A percentile compares a stretch with the other conserved stretches of the same genome.
Evolutionary conservation across 495 filamentous ascomycete genomes (phyloP).

Genomic region (Daldinia loculata): DNA sequence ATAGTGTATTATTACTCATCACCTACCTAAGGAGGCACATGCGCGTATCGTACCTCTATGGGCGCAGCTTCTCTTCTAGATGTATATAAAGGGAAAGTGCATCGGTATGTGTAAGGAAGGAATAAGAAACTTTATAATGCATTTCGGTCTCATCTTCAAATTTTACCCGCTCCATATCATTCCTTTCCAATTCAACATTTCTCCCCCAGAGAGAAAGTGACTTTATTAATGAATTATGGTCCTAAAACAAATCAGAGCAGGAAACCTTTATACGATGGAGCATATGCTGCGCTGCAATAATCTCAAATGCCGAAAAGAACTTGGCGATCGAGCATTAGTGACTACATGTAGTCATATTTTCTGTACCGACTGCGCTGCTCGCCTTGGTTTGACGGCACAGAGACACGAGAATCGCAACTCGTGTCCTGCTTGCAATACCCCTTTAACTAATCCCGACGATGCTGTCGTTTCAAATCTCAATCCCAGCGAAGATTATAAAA

Average conservation of each 20-base stretch:
- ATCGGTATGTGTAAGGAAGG: neutral
- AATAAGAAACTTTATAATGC: neutral
- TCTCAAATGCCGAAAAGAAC: constrained; percentile 76
- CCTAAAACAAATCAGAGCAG: neutral
- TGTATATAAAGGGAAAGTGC: neutral
- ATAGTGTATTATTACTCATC: too few species aligned
- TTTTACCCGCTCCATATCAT: neutral
- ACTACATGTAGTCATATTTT: constrained; percentile 96
- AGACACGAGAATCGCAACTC: constrained; percentile 60
- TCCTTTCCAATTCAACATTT: neutral
- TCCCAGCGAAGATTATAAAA: constrained; percentile 93
- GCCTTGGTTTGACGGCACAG: constrained; percentile 69
- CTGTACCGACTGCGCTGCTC: constrained; percentile 78
- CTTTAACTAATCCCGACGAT: constrained; percentile 78
- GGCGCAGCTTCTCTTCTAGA: neutral
- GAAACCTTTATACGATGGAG: constrained; percentile 63
- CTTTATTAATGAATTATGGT: neutral
- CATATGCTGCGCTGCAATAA: constrained; percentile 81
- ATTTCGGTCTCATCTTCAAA: neutral
- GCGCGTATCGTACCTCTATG: too few species aligned
- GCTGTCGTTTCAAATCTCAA: constrained; percentile 78
- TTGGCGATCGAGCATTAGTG: constrained; percentile 81
- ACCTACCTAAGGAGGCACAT: too few species aligned
- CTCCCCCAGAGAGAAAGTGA: neutral
- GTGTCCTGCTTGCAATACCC: constrained; percentile 85